A percentile compares a stretch with the other conserved stretches of the same genome.
Conservation (phyloP, 805 yeast genomes). For the Blastobotrys terrestris region DNA sequence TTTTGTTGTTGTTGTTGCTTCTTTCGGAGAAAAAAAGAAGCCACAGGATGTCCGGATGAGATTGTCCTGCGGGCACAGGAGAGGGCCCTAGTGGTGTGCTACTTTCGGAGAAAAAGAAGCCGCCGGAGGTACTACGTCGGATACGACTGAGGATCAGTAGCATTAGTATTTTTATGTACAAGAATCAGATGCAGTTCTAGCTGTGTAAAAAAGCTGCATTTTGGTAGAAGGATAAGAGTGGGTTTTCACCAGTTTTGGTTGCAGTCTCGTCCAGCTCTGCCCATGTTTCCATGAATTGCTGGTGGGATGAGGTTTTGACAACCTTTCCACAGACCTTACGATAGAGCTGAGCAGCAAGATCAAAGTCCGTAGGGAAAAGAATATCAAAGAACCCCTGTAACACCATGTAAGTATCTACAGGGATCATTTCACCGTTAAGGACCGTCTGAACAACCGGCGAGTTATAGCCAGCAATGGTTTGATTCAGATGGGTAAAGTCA, state of each 20-base stretch:
- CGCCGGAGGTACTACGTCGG: too few species aligned
- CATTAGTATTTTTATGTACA: too few species aligned
- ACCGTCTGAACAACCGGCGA: constrained; percentile 80
- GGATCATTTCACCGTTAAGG: constrained; percentile 58
- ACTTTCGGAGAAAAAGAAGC: too few species aligned
- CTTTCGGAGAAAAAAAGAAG: too few species aligned
- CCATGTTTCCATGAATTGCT: constrained; percentile 62
- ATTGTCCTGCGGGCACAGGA: too few species aligned
- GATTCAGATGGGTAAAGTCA: constrained; percentile 50
- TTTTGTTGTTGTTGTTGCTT: too few species aligned
- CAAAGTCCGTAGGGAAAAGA: constrained; percentile 79
- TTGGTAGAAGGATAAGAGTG: constrained; percentile 69
- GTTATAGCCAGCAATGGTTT: constrained; percentile 46
- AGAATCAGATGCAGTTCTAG: constrained; percentile 6
- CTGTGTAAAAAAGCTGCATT: constrained; percentile 56
- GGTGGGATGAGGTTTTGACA: constrained; percentile 50
- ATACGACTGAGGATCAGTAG: too few species aligned
- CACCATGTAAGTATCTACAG: constrained; percentile 70
- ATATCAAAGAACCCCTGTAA: constrained; percentile 82
- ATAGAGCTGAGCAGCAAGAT: constrained; percentile 55
- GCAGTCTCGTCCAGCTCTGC: constrained; percentile 61
- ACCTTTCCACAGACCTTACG: constrained; percentile 55
- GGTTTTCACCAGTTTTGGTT: constrained; percentile 75
- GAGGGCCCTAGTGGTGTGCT: too few species aligned
- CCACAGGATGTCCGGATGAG: background rate